Base-by-base conservation (phyloP, 768 basidiomycete species). In the Leccinellum luteum region DNA sequence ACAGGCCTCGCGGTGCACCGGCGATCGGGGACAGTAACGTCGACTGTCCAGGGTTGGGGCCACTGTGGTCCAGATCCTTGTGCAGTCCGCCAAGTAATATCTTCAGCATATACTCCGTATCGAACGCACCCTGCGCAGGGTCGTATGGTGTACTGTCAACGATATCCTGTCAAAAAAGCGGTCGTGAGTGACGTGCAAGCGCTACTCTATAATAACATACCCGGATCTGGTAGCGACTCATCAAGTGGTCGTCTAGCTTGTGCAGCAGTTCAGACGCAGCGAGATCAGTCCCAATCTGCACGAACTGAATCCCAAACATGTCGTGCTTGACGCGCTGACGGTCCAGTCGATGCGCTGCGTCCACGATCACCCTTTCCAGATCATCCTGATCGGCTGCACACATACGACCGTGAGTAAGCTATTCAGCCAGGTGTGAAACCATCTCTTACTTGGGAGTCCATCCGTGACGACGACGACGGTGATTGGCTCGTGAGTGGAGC, bases 91-190 rank as follows among this genome's bases (percentile, higher is more conserved):
- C 72, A 23, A 72, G 69, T 8, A 72, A 62, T 41, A 72, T 70
- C 66, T 74, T 72, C 12, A 74, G 31, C 72, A 72, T 72, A 55
- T 74, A 72, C 44, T 72, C 72, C 13, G 72, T 69, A 54, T 74
- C 67, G 28, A 72, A 72, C 4, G 35, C 57, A 56, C 72, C 72
- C 1, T 67, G 55, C 19, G 54, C 64, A 41, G 65, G 70, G 48
- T 74, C 69, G 54, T 57, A 81, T 6, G 74, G 73, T 2, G 78
- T 78, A 32, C 78, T 76, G 62, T 81, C 80, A 6, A 82, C 78
- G 17, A 81, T 75, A 56, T 82, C 81, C 68, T 79, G 58, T 38
- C 10, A 48, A 3, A 8, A 10, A 51, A 9, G 10, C 2, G 1
- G 38, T 12, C 2, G 38, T 41, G 38, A 41, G 38, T 15, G 10